Percentiles rank a stretch among this genome's conserved stretches.
These are phyloP conservation scores for Mucor saturninus DNA, from an alignment of 371 early-diverging fungal species.

Conservation along the genomic window DNA sequence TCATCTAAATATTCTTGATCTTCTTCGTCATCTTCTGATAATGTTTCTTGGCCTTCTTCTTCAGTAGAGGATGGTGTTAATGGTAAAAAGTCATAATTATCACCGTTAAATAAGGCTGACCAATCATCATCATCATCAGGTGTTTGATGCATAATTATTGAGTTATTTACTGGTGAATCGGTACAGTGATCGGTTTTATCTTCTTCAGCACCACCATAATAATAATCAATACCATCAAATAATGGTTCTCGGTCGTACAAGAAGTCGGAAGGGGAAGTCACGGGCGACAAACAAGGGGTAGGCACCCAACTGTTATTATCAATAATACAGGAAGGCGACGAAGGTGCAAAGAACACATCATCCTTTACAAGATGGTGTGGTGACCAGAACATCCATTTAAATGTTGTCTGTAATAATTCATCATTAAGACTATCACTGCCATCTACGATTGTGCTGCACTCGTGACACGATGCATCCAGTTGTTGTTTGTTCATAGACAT, in stretches of 20 bases:
- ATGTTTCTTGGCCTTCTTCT: constrained; percentile 1
- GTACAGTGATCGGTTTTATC: constrained; percentile 8
- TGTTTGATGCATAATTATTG: background rate
- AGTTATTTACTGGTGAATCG: constrained; percentile 1
- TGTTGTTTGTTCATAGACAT: background rate
- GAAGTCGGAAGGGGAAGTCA: constrained; percentile 46
- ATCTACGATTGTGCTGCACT: constrained; percentile 17
- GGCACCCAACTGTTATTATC: constrained; percentile 20
- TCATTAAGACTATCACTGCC: background rate
- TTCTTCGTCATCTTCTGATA: background rate
- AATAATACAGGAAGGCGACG: background rate
- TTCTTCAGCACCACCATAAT: background rate
- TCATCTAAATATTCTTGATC: background rate
- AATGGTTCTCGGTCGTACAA: constrained; percentile 44
- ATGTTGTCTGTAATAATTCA: constrained; percentile 12
- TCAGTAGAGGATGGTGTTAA: constrained; percentile 15
- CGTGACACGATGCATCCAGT: constrained; percentile 24
- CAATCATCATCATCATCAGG: constrained; percentile 28
- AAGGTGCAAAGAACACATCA: constrained; percentile 26
- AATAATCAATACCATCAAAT: constrained; percentile 40
- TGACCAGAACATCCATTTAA: constrained; percentile 20
- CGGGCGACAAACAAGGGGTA: constrained; percentile 47
- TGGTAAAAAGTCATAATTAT: constrained; percentile 11
- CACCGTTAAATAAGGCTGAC: constrained; percentile 21
- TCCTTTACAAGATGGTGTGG: constrained; percentile 21